phyloP scores from a whole-genome alignment of 768 basidiomycete species.

The Suillus spraguei region DNA sequence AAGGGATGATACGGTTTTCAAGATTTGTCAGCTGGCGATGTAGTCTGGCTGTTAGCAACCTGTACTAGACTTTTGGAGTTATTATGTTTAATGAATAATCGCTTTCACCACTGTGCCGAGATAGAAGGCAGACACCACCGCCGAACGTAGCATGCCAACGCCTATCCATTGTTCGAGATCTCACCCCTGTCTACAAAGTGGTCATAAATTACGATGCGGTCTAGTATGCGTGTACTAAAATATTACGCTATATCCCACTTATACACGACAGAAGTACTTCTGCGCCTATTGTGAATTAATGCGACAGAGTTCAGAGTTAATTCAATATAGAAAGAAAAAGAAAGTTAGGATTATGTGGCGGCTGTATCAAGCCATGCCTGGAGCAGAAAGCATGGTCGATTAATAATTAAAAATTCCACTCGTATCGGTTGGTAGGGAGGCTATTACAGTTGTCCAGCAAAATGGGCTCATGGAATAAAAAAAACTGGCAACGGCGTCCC shows the following conservation, averaged over 20 bases:
- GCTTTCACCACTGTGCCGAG: neutral
- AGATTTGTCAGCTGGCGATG: neutral
- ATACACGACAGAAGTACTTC: neutral
- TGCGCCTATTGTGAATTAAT: neutral
- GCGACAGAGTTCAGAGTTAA: neutral
- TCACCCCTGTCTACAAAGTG: neutral
- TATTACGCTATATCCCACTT: neutral
- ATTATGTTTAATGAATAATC: slow-evolving; percentile 1
- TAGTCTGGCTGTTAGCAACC: neutral
- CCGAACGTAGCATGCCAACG: neutral
- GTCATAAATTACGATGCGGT: too few species aligned
- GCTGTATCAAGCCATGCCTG: neutral
- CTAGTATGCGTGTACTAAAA: neutral
- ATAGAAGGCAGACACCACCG: neutral
- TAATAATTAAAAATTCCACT: neutral
- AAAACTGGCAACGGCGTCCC: neutral
- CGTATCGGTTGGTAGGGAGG: neutral
- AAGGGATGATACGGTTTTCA: neutral
- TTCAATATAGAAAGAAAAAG: neutral
- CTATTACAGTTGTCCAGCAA: neutral
- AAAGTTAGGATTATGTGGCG: neutral
- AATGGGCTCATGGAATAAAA: neutral
- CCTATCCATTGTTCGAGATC: neutral
- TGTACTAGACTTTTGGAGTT: slow-evolving; percentile 1
- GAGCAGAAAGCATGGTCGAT: neutral